Evolutionary conservation across 148 eudicot genomes (phyloP).

Genomic region (Pouteria glomerata): DNA sequence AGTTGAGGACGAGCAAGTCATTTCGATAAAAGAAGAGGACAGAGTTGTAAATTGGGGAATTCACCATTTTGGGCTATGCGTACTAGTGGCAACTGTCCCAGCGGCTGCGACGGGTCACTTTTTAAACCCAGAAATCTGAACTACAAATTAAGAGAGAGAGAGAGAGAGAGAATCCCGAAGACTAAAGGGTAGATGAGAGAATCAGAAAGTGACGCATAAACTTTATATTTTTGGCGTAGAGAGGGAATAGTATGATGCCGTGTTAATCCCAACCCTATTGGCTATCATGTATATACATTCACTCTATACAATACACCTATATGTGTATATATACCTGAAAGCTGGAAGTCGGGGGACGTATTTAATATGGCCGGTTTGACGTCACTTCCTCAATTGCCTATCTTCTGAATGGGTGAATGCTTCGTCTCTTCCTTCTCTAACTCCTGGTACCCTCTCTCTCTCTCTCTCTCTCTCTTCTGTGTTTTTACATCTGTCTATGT

Average conservation of each 20-base stretch:
- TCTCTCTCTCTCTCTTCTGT: neutral
- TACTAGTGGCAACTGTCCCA: no score
- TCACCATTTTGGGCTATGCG: no score
- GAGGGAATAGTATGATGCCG: constrained; percentile 15
- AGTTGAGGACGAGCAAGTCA: no score
- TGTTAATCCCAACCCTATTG: no score
- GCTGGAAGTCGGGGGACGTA: neutral
- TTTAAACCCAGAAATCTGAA: no score
- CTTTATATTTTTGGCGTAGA: constrained; percentile 3
- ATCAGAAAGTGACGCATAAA: neutral
- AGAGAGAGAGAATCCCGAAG: constrained; percentile 29
- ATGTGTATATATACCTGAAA: neutral
- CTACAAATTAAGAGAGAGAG: no score
- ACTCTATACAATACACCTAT: no score
- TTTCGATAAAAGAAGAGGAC: no score
- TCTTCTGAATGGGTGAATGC: neutral
- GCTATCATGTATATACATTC: no score
- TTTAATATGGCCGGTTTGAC: constrained; percentile 11
- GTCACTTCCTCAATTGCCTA: neutral
- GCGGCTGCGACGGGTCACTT: no score
- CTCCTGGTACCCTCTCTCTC: constrained; percentile 27
- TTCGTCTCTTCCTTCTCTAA: constrained; percentile 13
- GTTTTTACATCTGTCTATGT: neutral
- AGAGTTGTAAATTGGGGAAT: no score
- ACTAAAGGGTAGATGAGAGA: constrained; percentile 13